phyloP scores from a whole-genome alignment of 192 early-diverging fungal species.

The Mortierella antarctica region DNA sequence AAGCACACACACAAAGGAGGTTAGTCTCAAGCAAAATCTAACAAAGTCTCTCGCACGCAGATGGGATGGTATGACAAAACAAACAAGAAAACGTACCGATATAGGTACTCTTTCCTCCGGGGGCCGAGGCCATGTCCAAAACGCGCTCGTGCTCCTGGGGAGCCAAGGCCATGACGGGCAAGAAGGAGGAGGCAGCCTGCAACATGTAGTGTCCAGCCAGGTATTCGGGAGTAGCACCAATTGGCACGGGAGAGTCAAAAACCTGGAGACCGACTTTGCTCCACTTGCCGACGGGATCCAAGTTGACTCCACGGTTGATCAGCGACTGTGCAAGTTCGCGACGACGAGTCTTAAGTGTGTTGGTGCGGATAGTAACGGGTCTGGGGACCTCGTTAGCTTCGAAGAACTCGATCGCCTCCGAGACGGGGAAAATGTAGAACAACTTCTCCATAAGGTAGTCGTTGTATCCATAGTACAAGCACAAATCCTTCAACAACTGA shows the following conservation, averaged over 20 bases:
- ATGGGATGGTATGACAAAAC: no score
- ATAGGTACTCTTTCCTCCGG: conserved; percentile 98
- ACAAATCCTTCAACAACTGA: conserved; percentile 90
- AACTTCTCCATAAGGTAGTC: conserved; percentile 92
- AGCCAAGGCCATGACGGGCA: conserved; percentile 95
- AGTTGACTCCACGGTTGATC: conserved; percentile 95
- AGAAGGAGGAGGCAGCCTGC: conserved; percentile 96
- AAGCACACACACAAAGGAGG: no score
- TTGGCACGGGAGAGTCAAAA: conserved; percentile 94
- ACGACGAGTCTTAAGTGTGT: conserved; percentile 94
- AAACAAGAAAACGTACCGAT: conserved; percentile 58
- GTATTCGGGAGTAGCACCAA: conserved; percentile 98
- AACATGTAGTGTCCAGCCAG: conserved; percentile 99
- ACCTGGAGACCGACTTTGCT: conserved; percentile 96
- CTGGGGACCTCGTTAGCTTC: conserved; percentile 98
- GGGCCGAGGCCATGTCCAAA: conserved; percentile 98
- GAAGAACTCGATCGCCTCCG: conserved; percentile 97
- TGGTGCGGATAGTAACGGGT: conserved; percentile 96
- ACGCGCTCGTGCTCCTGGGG: conserved; percentile 95
- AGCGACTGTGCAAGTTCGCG: conserved; percentile 95
- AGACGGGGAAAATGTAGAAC: conserved; percentile 89
- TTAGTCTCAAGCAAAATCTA: not conserved
- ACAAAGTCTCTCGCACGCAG: no score
- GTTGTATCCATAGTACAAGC: conserved; percentile 95
- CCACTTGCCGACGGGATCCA: conserved; percentile 99